Percentiles rank a stretch among this genome's conserved stretches.
phyloP scores from a whole-genome alignment of 176 grass and related monocot genomes.

The Tillandsia fasciculata region DNA sequence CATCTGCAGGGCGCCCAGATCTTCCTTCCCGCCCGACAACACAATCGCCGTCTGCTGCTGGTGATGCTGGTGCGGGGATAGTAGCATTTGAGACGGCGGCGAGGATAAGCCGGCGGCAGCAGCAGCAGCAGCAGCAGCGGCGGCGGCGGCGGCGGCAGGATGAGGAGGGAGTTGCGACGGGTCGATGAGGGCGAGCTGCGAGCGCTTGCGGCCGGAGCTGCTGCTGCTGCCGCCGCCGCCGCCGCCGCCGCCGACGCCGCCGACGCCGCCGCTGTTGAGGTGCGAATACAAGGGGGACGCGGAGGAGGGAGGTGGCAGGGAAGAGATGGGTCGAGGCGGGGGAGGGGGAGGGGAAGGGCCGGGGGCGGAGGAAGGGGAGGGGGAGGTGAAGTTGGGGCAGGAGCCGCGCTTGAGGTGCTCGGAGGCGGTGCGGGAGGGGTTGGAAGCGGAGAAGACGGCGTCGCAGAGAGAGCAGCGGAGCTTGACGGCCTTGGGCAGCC shows the following conservation, averaged over 20 bases:
- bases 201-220: conserved; percentile 1
- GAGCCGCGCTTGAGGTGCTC: conserved; percentile 77
- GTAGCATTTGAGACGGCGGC: not conserved
- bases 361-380: conserved; percentile 42
- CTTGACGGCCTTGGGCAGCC: conserved; percentile 32
- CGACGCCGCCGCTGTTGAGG: conserved; percentile 14
- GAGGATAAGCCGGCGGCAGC: not conserved
- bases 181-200: conserved; percentile 14
- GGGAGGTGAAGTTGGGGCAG: conserved; percentile 63
- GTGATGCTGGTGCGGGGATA: not conserved
- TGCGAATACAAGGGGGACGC: conserved; percentile 18
- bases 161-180: conserved; percentile 23
- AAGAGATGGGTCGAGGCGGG: conserved; percentile 46
- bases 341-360: conserved; percentile 33
- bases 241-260: conserved; percentile 16
- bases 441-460: conserved; percentile 52
- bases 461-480: conserved; percentile 53
- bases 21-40: conserved; percentile 46
- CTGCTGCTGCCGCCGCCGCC: conserved; percentile 7
- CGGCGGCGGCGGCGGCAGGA: conserved; percentile 18
- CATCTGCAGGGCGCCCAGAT: conserved; percentile 46
- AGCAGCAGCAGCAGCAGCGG: conserved; percentile 16
- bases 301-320: conserved; percentile 26
- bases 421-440: conserved; percentile 64
- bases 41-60: conserved; percentile 11